Evolutionary conservation across 177 flowering plant species (phyloP), one percentile per base, ranked within the genome.

Genomic region (Tripterygium wilfordii): DNA sequence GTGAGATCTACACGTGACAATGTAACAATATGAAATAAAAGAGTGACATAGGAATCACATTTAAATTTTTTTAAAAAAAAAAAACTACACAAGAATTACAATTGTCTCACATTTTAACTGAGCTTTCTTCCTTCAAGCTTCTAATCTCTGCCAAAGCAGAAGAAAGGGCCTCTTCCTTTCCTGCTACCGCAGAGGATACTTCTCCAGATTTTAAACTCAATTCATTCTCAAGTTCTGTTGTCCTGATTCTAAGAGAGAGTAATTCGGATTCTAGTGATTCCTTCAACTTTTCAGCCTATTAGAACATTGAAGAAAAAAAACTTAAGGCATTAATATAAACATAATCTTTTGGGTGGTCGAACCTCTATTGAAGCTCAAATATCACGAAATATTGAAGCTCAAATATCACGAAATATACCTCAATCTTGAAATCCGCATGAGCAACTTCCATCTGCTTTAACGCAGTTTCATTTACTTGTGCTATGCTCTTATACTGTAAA

Each of bases 381-480:
- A 45, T 13, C 8, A 45, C 7, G 22, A 23, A 25, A 36, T 33
- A 21, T 27, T 14, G 12, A 18, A 24, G 1, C 44, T 13, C 16
- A 8, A 9, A 29, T 8, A 28, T 18, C 31, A 38, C 22, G 1
- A 35, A 27, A 31, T 5, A 6, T 66, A 83, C 96, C 88, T 88
- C 89, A 39, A 53, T 57, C 58, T 73, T 91, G 62, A 69, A 83
- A 32, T 47, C 68, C 40, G 79, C 84, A 71, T 81, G 80, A 41
- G 88, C 81, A 58, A 41, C 33, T 63, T 91, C 96, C 64, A 91
- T 81, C 65, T 91, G 84, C 56, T 72, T 83, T 45, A 91, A 41
- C 25, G 95, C 92, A 42, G 64, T 72, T 71, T 88, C 98, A 70
- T 85, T 85, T 41, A 75, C 92, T 43, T 85, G 72, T 16, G 98